Percentiles rank a stretch among this genome's conserved stretches.
phyloP scores from a whole-genome alignment of 208 protist species.

The Naegleria lovaniensis region DNA sequence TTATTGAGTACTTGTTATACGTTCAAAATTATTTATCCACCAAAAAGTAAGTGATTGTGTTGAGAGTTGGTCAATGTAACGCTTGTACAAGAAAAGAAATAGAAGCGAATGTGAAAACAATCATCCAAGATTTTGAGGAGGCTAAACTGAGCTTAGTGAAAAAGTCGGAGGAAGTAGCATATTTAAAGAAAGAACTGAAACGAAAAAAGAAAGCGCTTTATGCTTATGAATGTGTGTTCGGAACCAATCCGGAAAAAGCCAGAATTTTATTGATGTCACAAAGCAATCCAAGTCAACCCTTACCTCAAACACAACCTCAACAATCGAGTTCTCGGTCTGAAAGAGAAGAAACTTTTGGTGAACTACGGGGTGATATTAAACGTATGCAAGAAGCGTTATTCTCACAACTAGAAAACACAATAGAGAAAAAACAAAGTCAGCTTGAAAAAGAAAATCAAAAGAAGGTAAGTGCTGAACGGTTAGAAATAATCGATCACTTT shows the following conservation, averaged over 20 bases:
- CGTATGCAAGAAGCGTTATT: not conserved
- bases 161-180: not conserved
- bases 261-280: not conserved
- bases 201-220: conserved; percentile 5
- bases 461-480: not conserved
- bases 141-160: not conserved
- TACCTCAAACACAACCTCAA: not conserved
- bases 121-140: not conserved
- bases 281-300: not conserved
- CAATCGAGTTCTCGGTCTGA: not conserved
- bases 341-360: not conserved
- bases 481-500: too few species aligned
- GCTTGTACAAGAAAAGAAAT: conserved; percentile 2
- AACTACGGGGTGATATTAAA: not conserved
- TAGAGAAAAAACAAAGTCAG: not conserved
- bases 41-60: not conserved
- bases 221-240: conserved; percentile 17
- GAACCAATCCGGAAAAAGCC: conserved; percentile 13
- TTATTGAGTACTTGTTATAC: conserved; percentile 23
- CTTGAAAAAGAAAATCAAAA: not conserved
- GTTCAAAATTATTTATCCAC: conserved; percentile 10
- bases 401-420: not conserved
- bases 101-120: not conserved
- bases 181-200: conserved; percentile 13
- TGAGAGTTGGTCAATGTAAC: too few species aligned